These are phyloP conservation scores for Chaetomium olivaceum DNA, from an alignment of 2,329 filamentous ascomycete species.

Conservation along the genomic window DNA sequence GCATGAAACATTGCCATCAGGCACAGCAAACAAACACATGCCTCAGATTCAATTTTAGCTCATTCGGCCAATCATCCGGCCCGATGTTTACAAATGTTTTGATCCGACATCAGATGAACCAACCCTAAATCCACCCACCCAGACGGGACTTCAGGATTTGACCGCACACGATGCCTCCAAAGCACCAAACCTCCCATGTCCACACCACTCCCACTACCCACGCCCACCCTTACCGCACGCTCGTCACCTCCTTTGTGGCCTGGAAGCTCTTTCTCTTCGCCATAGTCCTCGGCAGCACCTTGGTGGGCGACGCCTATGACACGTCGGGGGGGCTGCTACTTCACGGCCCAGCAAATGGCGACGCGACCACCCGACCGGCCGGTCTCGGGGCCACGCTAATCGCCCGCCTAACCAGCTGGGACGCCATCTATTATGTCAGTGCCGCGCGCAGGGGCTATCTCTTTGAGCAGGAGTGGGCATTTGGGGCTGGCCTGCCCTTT, in stretches of 20 bases:
- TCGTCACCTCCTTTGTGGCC: slow-evolving; percentile 50
- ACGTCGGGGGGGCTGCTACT: slow-evolving; percentile 65
- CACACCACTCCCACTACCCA: neutral
- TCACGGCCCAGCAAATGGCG: slow-evolving; percentile 35
- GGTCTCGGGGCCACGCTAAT: slow-evolving; percentile 41
- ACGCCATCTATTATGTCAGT: slow-evolving; percentile 74
- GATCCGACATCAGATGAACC: slow-evolving; percentile 2
- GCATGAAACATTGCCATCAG: slow-evolving; percentile 2
- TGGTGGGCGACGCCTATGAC: slow-evolving; percentile 68
- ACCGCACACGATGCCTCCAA: slow-evolving; percentile 1
- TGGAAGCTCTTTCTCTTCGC: slow-evolving; percentile 71
- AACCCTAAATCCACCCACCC: neutral
- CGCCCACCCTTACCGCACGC: slow-evolving; percentile 29
- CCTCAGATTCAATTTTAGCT: slow-evolving; percentile 18
- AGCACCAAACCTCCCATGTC: neutral
- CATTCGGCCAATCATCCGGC: neutral
- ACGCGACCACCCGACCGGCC: neutral
- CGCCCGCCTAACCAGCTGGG: slow-evolving; percentile 71
- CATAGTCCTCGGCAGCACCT: slow-evolving; percentile 54
- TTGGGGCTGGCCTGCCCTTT: slow-evolving; percentile 56
- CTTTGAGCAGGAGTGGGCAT: slow-evolving; percentile 86
- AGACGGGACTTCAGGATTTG: neutral
- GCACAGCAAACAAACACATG: slow-evolving; percentile 11
- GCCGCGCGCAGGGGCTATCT: slow-evolving; percentile 63
- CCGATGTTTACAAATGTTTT: neutral